Evolutionary conservation across 305 asterid species (phyloP).

Genomic region (Fraxinus platypoda): DNA sequence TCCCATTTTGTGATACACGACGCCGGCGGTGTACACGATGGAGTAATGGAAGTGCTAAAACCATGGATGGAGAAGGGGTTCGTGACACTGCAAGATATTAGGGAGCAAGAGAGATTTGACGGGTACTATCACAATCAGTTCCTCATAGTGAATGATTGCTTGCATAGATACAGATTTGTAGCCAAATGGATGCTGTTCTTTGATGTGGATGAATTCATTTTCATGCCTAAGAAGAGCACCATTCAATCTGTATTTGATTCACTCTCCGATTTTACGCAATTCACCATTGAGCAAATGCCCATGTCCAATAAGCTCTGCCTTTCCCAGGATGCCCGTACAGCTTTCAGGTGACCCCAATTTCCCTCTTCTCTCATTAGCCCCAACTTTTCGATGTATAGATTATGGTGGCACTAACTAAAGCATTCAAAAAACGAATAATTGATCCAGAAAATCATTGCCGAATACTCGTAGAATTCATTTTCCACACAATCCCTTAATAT

Average conservation of each 20-base stretch:
- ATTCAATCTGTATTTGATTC: conserved; percentile 52
- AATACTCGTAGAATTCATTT: no score
- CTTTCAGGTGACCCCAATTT: conserved; percentile 45
- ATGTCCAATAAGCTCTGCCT: conserved; percentile 72
- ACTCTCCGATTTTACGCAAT: conserved; percentile 54
- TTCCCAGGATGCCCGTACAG: conserved; percentile 48
- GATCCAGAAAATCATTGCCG: not conserved
- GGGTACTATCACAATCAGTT: conserved; percentile 89
- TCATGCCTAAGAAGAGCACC: conserved; percentile 58
- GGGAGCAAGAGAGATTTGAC: conserved; percentile 75
- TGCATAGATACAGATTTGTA: conserved; percentile 55
- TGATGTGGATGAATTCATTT: conserved; percentile 77
- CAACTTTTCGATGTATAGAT: not conserved
- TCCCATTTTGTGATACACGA: conserved; percentile 85
- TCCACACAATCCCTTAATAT: not conserved
- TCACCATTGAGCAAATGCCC: conserved; percentile 80
- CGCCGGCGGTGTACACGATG: conserved; percentile 78
- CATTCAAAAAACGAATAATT: not conserved
- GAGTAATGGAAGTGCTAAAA: conserved; percentile 52
- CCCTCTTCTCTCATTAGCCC: not conserved
- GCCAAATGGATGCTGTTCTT: conserved; percentile 86
- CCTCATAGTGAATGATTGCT: conserved; percentile 73
- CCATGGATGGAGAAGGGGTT: conserved; percentile 86
- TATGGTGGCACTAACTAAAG: not conserved
- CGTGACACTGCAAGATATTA: conserved; percentile 68